These are phyloP conservation scores for Claviceps pusilla DNA, from an alignment of 2,329 filamentous ascomycete genomes.

Conservation along the genomic window DNA sequence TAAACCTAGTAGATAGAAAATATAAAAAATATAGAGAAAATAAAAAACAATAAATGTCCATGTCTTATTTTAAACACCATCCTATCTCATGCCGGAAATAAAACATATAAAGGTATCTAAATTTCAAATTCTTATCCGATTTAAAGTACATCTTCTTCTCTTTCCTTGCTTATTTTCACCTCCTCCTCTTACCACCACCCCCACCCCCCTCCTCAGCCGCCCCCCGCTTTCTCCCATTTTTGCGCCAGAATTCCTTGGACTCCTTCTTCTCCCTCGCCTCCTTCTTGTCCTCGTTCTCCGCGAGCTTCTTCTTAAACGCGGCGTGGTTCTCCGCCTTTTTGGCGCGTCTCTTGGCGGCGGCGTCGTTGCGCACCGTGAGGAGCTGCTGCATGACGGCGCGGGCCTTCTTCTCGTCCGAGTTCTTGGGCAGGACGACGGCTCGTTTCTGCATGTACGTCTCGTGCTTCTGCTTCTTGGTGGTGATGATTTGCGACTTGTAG, in stretches of 20 bases:
- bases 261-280: constrained; percentile 77
- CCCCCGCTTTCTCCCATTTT: constrained; percentile 62
- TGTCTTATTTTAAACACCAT: too few species aligned
- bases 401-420: constrained; percentile 78
- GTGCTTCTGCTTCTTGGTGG: constrained; percentile 64
- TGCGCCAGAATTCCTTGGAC: constrained; percentile 81
- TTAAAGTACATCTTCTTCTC: too few species aligned
- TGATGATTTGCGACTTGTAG: constrained; percentile 79
- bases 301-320: constrained; percentile 70
- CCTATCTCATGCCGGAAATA: too few species aligned
- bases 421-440: constrained; percentile 65
- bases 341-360: constrained; percentile 62
- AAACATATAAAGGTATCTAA: not conserved
- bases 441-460: constrained; percentile 90
- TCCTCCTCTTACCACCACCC: constrained; percentile 22
- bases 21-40: too few species aligned
- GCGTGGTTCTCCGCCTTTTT: constrained; percentile 82
- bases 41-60: too few species aligned
- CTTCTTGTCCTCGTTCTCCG: constrained; percentile 71
- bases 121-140: not conserved
- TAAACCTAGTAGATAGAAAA: too few species aligned
- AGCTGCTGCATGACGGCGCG: constrained; percentile 86
- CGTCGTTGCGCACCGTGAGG: constrained; percentile 78
- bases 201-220: constrained; percentile 25
- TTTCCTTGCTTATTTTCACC: constrained; percentile 9